Evolutionary conservation across 1,139 yeast species (phyloP).

Genomic region (Wickerhamiella infanticola): DNA sequence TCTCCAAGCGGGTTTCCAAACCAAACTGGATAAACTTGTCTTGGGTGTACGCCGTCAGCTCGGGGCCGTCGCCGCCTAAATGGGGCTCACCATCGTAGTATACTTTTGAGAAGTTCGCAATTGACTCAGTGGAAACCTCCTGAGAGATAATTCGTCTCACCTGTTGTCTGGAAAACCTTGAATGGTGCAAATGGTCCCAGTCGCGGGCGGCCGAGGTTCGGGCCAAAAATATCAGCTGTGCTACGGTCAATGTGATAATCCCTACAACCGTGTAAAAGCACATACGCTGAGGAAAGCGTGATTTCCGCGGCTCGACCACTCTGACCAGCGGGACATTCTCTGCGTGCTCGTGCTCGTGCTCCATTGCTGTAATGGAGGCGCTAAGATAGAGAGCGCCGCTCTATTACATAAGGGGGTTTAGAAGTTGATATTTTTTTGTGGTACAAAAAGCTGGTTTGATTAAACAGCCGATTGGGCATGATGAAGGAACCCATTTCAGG

Average conservation of each 20-base stretch:
- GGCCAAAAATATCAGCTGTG: constrained; percentile 65
- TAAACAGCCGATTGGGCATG: not conserved
- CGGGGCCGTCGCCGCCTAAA: constrained; percentile 54
- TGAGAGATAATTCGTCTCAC: constrained; percentile 8
- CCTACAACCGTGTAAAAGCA: constrained; percentile 43
- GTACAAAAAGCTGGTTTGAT: not conserved
- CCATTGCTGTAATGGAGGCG: not conserved
- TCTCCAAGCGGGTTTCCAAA: constrained; percentile 35
- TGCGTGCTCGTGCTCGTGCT: not conserved
- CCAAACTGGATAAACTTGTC: constrained; percentile 50
- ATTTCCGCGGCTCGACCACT: not conserved
- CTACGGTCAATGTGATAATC: constrained; percentile 35
- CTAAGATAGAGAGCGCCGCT: too few relatives aligned
- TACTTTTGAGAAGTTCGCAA: constrained; percentile 6
- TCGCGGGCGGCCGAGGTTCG: constrained; percentile 77
- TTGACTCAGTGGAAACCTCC: constrained; percentile 1
- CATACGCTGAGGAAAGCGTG: constrained; percentile 24
- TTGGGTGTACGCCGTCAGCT: constrained; percentile 50
- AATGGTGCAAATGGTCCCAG: constrained; percentile 27
- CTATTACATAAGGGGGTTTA: too few relatives aligned
- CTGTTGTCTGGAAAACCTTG: constrained; percentile 8
- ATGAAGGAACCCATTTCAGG: not conserved
- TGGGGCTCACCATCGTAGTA: constrained; percentile 32
- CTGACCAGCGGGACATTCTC: not conserved
- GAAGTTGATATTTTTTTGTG: not conserved